A percentile compares a stretch with the other conserved stretches of the same genome.
phyloP scores from a whole-genome alignment of 768 basidiomycete genomes.

The Collybiopsis luxurians region DNA sequence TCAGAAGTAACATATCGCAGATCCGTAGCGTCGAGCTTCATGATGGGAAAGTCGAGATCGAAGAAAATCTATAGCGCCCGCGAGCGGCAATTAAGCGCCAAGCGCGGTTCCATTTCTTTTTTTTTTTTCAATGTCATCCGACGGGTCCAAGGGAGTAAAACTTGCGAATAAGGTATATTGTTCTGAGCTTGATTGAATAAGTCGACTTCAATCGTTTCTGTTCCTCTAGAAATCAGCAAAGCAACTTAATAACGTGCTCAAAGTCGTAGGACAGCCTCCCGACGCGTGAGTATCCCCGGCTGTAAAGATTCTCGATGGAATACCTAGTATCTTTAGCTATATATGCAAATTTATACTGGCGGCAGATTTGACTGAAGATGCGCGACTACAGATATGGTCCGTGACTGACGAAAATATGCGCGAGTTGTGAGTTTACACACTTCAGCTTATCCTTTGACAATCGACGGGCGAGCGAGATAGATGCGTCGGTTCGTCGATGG shows the following conservation, averaged over 20 bases:
- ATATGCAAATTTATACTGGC: constrained; percentile 17
- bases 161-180: constrained; percentile 32
- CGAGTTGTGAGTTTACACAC: constrained; percentile 30
- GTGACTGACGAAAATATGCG: constrained; percentile 60
- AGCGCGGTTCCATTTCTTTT: too few species aligned
- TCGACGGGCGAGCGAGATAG: constrained; percentile 27
- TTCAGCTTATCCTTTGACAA: not conserved
- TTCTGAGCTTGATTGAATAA: not conserved
- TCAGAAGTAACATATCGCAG: constrained; percentile 89
- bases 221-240: not conserved
- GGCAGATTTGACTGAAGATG: constrained; percentile 29
- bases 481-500: constrained; percentile 56
- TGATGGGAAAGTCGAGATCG: constrained; percentile 25
- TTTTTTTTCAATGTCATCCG: constrained; percentile 18
- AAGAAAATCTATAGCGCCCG: not conserved
- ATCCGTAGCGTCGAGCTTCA: constrained; percentile 96
- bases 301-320: not conserved
- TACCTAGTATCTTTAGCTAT: constrained; percentile 10
- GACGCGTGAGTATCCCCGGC: not conserved
- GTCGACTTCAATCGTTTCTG: not conserved
- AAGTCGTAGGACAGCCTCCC: not conserved
- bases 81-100: not conserved
- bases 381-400: constrained; percentile 48
- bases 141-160: constrained; percentile 14
- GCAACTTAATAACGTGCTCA: not conserved